Base-by-base conservation (phyloP, 2,329 filamentous ascomycete species). In the Alternaria alternata region DNA sequence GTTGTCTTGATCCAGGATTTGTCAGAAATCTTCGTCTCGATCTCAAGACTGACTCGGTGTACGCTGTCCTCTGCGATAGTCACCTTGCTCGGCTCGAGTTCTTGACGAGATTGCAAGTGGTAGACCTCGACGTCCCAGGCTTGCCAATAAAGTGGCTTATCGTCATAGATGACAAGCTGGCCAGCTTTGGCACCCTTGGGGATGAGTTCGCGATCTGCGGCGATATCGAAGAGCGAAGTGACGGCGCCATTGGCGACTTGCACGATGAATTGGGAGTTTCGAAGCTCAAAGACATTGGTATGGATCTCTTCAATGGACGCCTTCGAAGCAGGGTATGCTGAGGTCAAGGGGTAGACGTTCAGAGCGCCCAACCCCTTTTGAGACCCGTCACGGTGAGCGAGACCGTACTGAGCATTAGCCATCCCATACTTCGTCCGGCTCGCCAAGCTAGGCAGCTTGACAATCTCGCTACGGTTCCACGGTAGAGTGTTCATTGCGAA, bases 81-180 rank as follows among this genome's bases (percentile, higher is more conserved):
- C 12, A 92, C 93, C 67, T 88, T 84, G 63, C 87, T 85, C 18
- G 89, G 86, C 6, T 85, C 75, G 14, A 99, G 84, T 75, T 94
- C 91, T 75, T 91, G 87, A 57, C 93, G 89, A 2, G 93, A 95
- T 56, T 96, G 89, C 26, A 98, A 86, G 72, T 99, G 95, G 81
- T 90, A 99, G 28, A 98, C 94, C 79, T 99, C 95, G 6, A 98
- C 94, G 77, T 99, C 94, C 94, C 94, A 97, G 3, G 93, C 94
- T 80, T 97, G 92, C 94, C 93, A 98, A 82, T 96, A 97, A 24
- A 97, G 86, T 22, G 94, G 94, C 81, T 98, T 97, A 81, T 99
- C 95, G 74, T 99, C 95, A 72, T 96, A 98, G 24, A 98, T 88
- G 65, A 98, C 94, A 51, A 95, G 88, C 75, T 97, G 93, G 68